Base-by-base conservation (phyloP, 2,329 filamentous ascomycete genomes). In the Ophiostoma sp. region DNA sequence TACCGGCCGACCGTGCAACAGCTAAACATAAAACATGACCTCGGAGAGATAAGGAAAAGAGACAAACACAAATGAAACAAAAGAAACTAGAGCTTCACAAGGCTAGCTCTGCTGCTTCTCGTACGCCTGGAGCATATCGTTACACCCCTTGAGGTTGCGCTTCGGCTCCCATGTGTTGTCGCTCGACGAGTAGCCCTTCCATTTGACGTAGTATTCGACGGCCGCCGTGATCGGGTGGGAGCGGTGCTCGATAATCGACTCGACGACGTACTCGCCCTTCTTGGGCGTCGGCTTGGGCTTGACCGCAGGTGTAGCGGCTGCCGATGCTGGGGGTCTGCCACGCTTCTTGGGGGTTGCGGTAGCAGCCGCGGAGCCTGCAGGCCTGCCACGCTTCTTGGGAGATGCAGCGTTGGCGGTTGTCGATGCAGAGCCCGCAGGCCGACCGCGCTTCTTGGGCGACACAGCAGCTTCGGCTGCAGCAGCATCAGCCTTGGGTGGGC, bases 111-210 rank as follows among this genome's bases (percentile, higher is more conserved):
- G 27, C 27, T 62, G 27, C 27, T 74, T 71, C 71, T 83, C 79
- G 70, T 80, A 84, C 1, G 74, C 76, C 11, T 74, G 74, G 41
- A 85, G 73, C 0, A 81, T 72, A 1, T 74, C 73, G 11, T 72
- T 70, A 69, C 83, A 84, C 2, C 81, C 78, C 0, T 67, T 69
- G 23, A 87, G 74, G 70, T 85, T 82, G 23, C 70, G 75, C 74
- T 78, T 81, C 1, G 83, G 83, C 77, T 86, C 85, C 86, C 85
- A 87, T 0, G 84, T 86, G 71, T 82, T 85, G 0, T 83, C 75
- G 23, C 78, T 76, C 0, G 74, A 72, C 0, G 78, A 68, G 69
- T 79, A 87, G 0, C 82, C 83, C 73, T 82, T 80, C 86, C 85
- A 87, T 75, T 87, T 85, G 69, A 88, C 80, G 3, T 78, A 72